These are phyloP conservation scores for Russula compacta DNA, from an alignment of 768 basidiomycete species.

Conservation along the genomic window DNA sequence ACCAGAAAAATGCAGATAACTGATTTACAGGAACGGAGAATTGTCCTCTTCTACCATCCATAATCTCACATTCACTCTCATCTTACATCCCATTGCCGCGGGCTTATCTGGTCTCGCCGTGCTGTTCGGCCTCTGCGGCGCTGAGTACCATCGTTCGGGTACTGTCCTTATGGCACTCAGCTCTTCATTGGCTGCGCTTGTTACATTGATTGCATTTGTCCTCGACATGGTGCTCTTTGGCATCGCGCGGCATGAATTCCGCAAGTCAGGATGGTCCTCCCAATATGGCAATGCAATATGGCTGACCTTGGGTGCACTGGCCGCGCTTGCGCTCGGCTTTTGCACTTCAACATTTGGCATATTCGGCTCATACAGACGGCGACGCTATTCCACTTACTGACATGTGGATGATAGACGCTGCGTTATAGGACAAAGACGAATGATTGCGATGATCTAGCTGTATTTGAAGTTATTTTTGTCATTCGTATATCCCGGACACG, in stretches of 20 bases:
- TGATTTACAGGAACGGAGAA: constrained; percentile 30
- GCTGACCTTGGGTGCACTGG: constrained; percentile 68
- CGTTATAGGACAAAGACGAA: background rate
- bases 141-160: constrained; percentile 53
- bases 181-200: constrained; percentile 54
- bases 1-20: background rate
- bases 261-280: constrained; percentile 38
- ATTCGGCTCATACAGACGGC: constrained; percentile 53
- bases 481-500: background rate
- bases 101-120: constrained; percentile 57
- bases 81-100: constrained; percentile 76
- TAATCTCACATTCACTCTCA: constrained; percentile 63
- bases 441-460: background rate
- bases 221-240: constrained; percentile 79
- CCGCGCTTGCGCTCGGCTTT: constrained; percentile 56
- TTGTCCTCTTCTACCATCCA: constrained; percentile 48
- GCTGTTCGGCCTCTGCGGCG: constrained; percentile 61
- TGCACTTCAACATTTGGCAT: constrained; percentile 57
- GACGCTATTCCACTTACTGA: constrained; percentile 23
- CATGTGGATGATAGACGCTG: background rate
- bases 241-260: constrained; percentile 51
- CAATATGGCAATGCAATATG: constrained; percentile 76
- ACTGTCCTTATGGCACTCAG: constrained; percentile 72
- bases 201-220: constrained; percentile 60
- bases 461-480: background rate